Conservation (phyloP, 768 basidiomycete species). For the Suillus ampliporus region DNA sequence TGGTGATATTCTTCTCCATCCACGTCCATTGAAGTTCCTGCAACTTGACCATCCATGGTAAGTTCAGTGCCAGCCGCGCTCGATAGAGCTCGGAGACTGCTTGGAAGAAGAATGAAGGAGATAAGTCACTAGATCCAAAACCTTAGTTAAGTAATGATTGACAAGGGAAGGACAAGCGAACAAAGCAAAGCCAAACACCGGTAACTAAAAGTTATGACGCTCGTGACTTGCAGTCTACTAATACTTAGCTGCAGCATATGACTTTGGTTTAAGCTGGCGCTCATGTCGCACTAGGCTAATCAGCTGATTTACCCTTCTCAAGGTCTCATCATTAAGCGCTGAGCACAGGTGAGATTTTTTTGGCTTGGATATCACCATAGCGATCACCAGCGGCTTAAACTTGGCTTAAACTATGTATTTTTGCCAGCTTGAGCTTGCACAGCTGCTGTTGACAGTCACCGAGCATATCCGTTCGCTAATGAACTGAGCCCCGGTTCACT, state of each 20-base stretch:
- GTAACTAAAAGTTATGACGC: background rate
- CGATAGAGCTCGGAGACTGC: slow-evolving; percentile 8
- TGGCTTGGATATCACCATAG: slow-evolving; percentile 7
- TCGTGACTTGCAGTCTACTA: no score
- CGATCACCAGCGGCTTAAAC: background rate
- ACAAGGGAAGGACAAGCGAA: slow-evolving; percentile 2
- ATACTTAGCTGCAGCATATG: background rate
- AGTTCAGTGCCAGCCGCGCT: slow-evolving; percentile 9
- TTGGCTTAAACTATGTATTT: background rate
- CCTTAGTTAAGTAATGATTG: background rate
- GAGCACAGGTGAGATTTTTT: slow-evolving; percentile 6
- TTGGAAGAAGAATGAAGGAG: slow-evolving; percentile 10
- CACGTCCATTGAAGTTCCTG: slow-evolving; percentile 34
- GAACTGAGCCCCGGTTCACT: background rate
- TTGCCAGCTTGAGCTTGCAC: background rate
- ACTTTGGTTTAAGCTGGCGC: background rate
- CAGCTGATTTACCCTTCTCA: background rate
- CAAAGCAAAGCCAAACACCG: slow-evolving; percentile 11
- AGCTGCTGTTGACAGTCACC: background rate
- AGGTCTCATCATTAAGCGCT: background rate
- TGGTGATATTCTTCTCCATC: slow-evolving; percentile 23
- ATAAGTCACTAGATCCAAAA: slow-evolving; percentile 3
- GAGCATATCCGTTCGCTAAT: background rate
- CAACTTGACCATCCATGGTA: slow-evolving; percentile 26
- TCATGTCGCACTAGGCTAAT: background rate